Base-by-base conservation (phyloP, 1,284 basidiomycete genomes). In the Austropuccinia psidii region DNA sequence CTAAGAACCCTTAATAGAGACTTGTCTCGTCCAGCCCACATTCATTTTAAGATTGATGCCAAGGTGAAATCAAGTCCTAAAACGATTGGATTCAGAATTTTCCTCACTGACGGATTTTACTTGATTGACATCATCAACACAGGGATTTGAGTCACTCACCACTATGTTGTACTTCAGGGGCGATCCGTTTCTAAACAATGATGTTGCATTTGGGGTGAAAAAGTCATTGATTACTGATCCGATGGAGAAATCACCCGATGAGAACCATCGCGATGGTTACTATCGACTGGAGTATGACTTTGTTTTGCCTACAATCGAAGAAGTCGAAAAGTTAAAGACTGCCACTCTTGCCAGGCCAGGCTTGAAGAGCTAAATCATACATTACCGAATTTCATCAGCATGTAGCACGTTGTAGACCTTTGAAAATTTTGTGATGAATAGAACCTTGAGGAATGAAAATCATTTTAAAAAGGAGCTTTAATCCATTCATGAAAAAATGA, bases 121-220 rank as follows among this genome's bases (percentile, higher is more conserved):
- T 43, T 69, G 43, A 13, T 45, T 45, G 43, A 45, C n/a, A n/a
- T 45, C 13, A 45, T 45, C 13, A 33, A 80, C 85, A 0, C 83
- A 85, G 7, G 90, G 90, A 29, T 91, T 84, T 79, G 87, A 87
- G 78, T 87, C 85, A 72, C 85, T 93, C 49, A 83, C 84, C 24
- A 92, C 91, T 0, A 86, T 90, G 0, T 79, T 91, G 13, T 93
- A 90, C 80, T 86, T 88, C 24, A 85, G 87, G 73, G 87, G 86
- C 19, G 89, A 91, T 77, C 80, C 83, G 3, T 91, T 85, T 77
- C 76, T 90, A 19, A 80, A 81, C 15, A 89, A 85, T 74, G 90
- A 91, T 77, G 83, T 85, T 3, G 90, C 91, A 1, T 92, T 92
- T 79, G 90, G 90, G 15, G 89, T 89, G 15, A 90, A 81, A 78